Conservation (phyloP, 2,329 filamentous ascomycete genomes). For the Didymella exigua region DNA sequence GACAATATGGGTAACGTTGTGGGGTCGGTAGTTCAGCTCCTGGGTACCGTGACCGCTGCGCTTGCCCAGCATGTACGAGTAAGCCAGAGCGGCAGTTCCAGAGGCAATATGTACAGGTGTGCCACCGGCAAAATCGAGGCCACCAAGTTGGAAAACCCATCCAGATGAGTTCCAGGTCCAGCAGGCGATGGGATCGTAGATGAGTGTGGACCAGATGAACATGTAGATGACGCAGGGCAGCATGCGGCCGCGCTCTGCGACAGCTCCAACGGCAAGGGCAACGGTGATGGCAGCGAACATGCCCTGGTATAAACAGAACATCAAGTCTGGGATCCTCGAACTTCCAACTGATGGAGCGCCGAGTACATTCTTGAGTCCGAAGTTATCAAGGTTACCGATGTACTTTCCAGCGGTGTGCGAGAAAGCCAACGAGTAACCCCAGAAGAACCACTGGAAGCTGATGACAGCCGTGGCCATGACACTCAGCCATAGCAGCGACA, state of each 20-base stretch:
- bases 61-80: constrained; percentile 90
- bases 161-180: constrained; percentile 91
- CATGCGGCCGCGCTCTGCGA: constrained; percentile 86
- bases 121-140: constrained; percentile 86
- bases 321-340: constrained; percentile 74
- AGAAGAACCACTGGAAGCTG: constrained; percentile 94
- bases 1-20: constrained; percentile 92
- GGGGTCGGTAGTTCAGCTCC: constrained; percentile 87
- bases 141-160: constrained; percentile 80
- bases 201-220: constrained; percentile 87
- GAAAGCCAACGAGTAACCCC: constrained; percentile 85
- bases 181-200: constrained; percentile 92
- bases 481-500: constrained; percentile 84
- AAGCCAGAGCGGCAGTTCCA: constrained; percentile 81
- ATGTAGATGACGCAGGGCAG: constrained; percentile 89
- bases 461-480: constrained; percentile 81
- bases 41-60: constrained; percentile 82
- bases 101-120: constrained; percentile 90
- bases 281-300: constrained; percentile 90
- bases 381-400: constrained; percentile 79
- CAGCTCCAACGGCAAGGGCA: constrained; percentile 81
- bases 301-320: constrained; percentile 86
- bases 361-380: constrained; percentile 78
- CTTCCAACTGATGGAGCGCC: constrained; percentile 77
- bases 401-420: constrained; percentile 77